Percentiles rank a stretch among this genome's conserved stretches.
Evolutionary conservation across 2,329 filamentous ascomycete species (phyloP).

Genomic region (Calonectria crousiana): DNA sequence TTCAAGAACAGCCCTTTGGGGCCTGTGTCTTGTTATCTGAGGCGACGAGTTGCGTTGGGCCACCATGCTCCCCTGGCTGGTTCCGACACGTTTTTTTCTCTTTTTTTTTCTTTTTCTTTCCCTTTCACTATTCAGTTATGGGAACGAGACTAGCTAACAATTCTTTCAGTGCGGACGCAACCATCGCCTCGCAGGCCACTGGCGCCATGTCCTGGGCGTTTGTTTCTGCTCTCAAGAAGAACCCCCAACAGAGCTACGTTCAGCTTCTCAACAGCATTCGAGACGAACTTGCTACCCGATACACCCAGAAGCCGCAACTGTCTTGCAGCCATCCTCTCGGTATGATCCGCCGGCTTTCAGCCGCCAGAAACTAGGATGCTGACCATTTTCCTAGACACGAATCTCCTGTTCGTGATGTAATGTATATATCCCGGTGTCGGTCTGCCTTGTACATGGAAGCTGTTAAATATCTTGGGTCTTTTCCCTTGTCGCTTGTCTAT

Average conservation of each 20-base stretch:
- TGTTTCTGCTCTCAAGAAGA: constrained; percentile 92
- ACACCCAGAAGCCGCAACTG: constrained; percentile 94
- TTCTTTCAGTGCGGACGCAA: constrained; percentile 82
- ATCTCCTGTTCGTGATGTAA: constrained; percentile 74
- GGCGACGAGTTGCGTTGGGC: constrained; percentile 61
- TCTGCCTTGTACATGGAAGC: constrained; percentile 30
- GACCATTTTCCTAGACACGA: constrained; percentile 64
- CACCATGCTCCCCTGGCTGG: not conserved
- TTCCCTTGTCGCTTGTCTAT: constrained; percentile 7
- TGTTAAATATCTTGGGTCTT: constrained; percentile 24
- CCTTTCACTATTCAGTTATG: not conserved
- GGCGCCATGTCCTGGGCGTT: constrained; percentile 99
- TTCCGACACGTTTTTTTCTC: not conserved
- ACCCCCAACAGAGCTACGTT: constrained; percentile 98
- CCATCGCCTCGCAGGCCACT: constrained; percentile 89
- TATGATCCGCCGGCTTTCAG: constrained; percentile 59
- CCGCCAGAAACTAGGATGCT: constrained; percentile 18
- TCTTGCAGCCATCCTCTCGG: constrained; percentile 97
- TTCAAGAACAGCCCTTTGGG: constrained; percentile 48
- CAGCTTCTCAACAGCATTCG: constrained; percentile 96
- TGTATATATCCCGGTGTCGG: constrained; percentile 25
- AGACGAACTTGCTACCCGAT: constrained; percentile 88
- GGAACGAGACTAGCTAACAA: constrained; percentile 30
- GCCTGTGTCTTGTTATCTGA: constrained; percentile 57
- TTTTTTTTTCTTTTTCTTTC: not conserved